Conservation (phyloP, 768 basidiomycete species). For the Leccinum variicolor region DNA sequence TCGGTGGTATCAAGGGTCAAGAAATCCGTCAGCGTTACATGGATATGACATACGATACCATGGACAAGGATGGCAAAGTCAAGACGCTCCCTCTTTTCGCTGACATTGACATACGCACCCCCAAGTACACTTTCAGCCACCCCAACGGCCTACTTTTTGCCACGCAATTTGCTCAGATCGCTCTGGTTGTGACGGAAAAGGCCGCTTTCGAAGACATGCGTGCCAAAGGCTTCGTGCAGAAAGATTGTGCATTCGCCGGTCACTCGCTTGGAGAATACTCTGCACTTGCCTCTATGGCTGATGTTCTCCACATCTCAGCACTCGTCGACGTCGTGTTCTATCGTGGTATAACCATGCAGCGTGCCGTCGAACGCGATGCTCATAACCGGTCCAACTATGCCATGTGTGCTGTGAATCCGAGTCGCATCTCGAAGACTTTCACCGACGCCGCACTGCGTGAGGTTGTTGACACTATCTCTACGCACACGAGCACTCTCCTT, state of each 20-base stretch:
- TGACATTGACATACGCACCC: constrained; percentile 92
- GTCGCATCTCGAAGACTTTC: constrained; percentile 91
- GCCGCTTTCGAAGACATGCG: constrained; percentile 99
- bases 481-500: constrained; percentile 73
- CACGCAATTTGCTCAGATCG: constrained; percentile 98
- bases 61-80: constrained; percentile 94
- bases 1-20: constrained; percentile 98
- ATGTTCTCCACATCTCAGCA: constrained; percentile 91
- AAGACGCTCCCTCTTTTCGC: constrained; percentile 95
- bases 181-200: constrained; percentile 96
- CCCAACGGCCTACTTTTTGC: constrained; percentile 94
- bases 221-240: constrained; percentile 91
- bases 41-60: constrained; percentile 98
- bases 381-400: constrained; percentile 94
- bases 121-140: constrained; percentile 97
- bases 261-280: constrained; percentile 99
- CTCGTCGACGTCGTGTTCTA: constrained; percentile 99
- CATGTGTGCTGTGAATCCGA: constrained; percentile 99
- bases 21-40: constrained; percentile 99
- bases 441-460: constrained; percentile 94
- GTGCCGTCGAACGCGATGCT: constrained; percentile 94
- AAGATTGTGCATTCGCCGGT: constrained; percentile 90
- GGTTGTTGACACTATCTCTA: constrained; percentile 88
- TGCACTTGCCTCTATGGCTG: constrained; percentile 95
- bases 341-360: constrained; percentile 99